These are phyloP conservation scores for Bipolaris victoriae DNA, from an alignment of 2,329 filamentous ascomycete species.

Conservation along the genomic window DNA sequence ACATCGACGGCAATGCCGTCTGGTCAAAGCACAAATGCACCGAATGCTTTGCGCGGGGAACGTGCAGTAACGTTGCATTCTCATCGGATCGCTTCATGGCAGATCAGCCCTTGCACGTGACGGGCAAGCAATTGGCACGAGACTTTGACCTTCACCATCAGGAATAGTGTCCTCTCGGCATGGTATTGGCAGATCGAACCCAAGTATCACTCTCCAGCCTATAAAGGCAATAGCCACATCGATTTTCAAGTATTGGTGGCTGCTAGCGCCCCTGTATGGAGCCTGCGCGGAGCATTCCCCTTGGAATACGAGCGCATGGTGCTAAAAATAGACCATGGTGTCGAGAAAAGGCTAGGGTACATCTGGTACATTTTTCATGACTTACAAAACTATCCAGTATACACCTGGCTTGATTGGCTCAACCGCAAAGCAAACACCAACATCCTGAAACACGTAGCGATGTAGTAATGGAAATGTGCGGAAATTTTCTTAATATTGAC, in stretches of 20 bases:
- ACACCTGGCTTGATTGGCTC: not conserved
- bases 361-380: conserved; percentile 2
- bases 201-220: not conserved
- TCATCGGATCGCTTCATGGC: not conserved
- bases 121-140: not conserved
- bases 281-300: not conserved
- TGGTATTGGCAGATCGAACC: not conserved
- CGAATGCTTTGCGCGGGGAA: not conserved
- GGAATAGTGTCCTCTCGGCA: not conserved
- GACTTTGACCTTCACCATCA: not conserved
- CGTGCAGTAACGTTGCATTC: not conserved
- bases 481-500: not conserved
- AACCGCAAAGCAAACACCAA: not conserved
- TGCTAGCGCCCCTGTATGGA: conserved; percentile 6
- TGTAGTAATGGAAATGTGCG: conserved; percentile 12
- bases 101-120: not conserved
- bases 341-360: not conserved
- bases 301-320: conserved; percentile 11
- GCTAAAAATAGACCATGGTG: conserved; percentile 23
- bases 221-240: conserved; percentile 5
- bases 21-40: not conserved
- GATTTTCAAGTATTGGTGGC: conserved; percentile 16
- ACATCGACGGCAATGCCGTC: not conserved
- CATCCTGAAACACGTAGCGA: conserved; percentile 2
- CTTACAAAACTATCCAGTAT: not conserved